Conservation (phyloP, 2,329 filamentous ascomycete species). For the Colletotrichum sp. region DNA sequence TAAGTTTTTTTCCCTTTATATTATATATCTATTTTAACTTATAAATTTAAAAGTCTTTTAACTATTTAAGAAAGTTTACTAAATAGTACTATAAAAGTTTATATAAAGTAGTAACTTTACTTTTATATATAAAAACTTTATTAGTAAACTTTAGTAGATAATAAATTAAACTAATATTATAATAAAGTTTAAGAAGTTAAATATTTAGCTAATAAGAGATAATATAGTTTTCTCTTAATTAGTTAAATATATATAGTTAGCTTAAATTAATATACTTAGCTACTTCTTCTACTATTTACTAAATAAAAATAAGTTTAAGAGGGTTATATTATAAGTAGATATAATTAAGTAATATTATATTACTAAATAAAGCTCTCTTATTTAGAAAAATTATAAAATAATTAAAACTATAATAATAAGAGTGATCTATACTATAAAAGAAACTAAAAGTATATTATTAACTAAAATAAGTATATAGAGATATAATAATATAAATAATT, state of each 20-base stretch:
- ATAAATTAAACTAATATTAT: background rate
- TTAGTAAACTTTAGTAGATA: background rate
- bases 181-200: too few relatives aligned
- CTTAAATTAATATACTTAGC: too few relatives aligned
- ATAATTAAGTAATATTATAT: too few relatives aligned
- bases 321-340: too few relatives aligned
- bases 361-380: too few relatives aligned
- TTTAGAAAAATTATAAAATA: too few relatives aligned
- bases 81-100: background rate
- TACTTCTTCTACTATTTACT: too few relatives aligned
- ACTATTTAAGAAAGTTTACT: background rate
- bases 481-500: background rate
- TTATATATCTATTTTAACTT: background rate
- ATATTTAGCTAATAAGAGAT: too few relatives aligned
- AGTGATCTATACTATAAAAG: background rate
- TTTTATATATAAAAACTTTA: background rate
- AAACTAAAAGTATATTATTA: background rate
- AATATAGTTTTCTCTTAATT: too few relatives aligned
- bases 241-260: too few relatives aligned
- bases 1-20: background rate
- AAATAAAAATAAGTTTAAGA: too few relatives aligned
- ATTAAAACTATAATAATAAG: background rate
- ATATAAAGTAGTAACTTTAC: background rate
- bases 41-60: background rate
- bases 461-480: background rate